phyloP scores from a whole-genome alignment of 2,329 filamentous ascomycete genomes.

The Fusarium circinatum region DNA sequence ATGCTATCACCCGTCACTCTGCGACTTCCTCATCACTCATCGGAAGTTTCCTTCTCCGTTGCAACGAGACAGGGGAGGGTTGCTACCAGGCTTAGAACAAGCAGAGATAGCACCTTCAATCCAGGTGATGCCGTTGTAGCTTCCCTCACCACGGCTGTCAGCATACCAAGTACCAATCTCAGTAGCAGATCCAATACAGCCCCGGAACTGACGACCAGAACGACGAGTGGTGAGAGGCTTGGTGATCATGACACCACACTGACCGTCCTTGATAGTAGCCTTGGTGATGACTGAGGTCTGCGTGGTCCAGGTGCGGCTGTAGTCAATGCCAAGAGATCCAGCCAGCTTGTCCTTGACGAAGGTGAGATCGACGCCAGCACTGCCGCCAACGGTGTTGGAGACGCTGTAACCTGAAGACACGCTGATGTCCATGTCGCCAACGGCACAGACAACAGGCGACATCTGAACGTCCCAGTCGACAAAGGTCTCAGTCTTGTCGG shows the following conservation, averaged over 20 bases:
- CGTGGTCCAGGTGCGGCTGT: background rate
- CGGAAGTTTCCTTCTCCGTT: background rate
- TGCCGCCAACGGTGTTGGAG: background rate
- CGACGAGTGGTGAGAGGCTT: background rate
- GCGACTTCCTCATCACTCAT: too few relatives aligned
- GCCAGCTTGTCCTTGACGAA: background rate
- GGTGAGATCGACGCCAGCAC: background rate
- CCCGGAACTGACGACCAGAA: background rate
- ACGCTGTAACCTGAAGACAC: background rate
- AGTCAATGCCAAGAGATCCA: background rate
- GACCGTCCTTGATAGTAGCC: background rate
- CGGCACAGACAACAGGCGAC: background rate
- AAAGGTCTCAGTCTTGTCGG: background rate
- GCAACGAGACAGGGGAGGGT: background rate
- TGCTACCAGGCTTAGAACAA: background rate
- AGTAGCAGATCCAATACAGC: background rate
- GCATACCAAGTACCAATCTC: background rate
- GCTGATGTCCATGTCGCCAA: background rate
- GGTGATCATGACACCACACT: background rate
- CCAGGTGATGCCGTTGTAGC: background rate
- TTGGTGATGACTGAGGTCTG: background rate
- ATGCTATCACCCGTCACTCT: accelerated
- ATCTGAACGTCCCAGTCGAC: background rate
- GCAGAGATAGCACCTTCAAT: background rate
- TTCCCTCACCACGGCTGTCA: background rate